These are phyloP conservation scores for Cyberlindnera saturnus DNA, from an alignment of 805 yeast species.

Conservation along the genomic window DNA sequence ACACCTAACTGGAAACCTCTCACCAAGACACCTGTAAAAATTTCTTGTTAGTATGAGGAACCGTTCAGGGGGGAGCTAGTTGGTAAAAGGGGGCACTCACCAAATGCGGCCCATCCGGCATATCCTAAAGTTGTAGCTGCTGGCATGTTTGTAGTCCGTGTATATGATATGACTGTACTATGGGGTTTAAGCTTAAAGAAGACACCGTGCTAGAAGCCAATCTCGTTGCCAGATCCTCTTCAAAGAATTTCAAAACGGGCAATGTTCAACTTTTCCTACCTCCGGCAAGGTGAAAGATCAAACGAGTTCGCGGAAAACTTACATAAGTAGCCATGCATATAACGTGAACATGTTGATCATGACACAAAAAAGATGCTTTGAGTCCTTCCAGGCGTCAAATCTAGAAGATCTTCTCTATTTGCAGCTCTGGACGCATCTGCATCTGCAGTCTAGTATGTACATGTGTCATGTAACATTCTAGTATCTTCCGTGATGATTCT, in stretches of 20 bases:
- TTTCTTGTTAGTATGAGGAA: neutral
- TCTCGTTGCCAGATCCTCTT: too few relatives aligned
- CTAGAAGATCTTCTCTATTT: neutral
- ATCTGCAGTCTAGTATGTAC: too few relatives aligned
- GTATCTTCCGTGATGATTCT: neutral
- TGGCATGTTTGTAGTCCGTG: conserved; percentile 5
- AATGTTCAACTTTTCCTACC: too few relatives aligned
- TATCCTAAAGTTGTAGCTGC: conserved; percentile 24
- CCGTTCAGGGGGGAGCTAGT: neutral
- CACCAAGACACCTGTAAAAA: conserved; percentile 29
- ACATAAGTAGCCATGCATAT: too few relatives aligned
- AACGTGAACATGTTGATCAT: too few relatives aligned
- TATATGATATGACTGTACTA: neutral
- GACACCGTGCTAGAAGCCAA: neutral
- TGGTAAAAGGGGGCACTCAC: conserved; percentile 19
- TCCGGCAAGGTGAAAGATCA: too few relatives aligned
- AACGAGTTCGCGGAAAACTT: too few relatives aligned
- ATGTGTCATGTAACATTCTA: too few relatives aligned
- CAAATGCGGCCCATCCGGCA: conserved; percentile 34
- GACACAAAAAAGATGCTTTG: neutral
- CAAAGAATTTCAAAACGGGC: too few relatives aligned
- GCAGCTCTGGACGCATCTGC: neutral
- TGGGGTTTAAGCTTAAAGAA: neutral
- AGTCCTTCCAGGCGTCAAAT: neutral
- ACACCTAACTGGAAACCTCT: conserved; percentile 41